Evolutionary conservation across 2,329 filamentous ascomycete genomes (phyloP), one percentile per base, ranked within the genome.

Genomic region (Venturia pyrina): DNA sequence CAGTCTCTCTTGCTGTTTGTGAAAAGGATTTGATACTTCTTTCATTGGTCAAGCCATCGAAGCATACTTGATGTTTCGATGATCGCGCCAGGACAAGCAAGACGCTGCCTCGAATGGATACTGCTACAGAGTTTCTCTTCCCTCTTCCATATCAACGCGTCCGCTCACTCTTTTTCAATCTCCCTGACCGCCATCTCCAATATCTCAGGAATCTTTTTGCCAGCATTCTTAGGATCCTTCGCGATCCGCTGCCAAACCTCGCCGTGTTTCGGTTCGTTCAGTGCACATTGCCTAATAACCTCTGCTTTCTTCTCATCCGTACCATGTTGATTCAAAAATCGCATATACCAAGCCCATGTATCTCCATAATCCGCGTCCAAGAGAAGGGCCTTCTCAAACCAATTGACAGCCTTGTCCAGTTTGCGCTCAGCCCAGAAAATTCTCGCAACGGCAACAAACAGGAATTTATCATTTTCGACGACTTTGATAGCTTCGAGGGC

Each of bases 261-360:
- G 17, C 95, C 95, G 76, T 99, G 92, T 71, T 88, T 87, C 3
- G 96, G 96, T 76, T 98, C 95, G 66, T 87, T 93, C 62, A 89
- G 79, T 41, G 89, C 82, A 71, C 90, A 93, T 79, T 96, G 96
- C 66, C 81, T 82, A 6, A 96, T 76, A 41, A 97, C 89, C 73
- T 98, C 95, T 40, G 82, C 85, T 72, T 89, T 83, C 87, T 98
- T 99, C 81, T 96, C 93, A 73, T 91, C 88, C 5, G 92, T 97
- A 11, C 95, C 96, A 78, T 99, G 93, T 81, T 97, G 91, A 70
- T 87, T 75, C 69, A 98, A 74, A 75, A 98, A 99, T 76, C 93
- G 93, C 77, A 92, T 95, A 77, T 97, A 99, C 93, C 93, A 99
- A 24, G 92, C 93, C 96, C 96, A 99, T 13, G 87, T 90, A 79